Conservation (phyloP, 257 asterid species). For the Anisodus acutangulus region DNA sequence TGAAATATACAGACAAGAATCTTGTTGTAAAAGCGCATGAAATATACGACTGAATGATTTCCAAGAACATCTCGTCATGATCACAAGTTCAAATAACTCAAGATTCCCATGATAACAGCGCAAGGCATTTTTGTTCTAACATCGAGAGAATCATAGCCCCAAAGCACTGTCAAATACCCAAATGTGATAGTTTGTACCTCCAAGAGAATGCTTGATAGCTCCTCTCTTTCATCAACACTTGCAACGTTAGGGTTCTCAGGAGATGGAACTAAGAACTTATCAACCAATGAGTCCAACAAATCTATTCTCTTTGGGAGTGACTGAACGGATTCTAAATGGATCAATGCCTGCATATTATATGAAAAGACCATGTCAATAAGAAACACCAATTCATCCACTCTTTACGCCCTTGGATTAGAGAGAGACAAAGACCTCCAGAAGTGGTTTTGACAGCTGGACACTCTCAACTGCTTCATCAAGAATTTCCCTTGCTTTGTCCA, state of each 20-base stretch:
- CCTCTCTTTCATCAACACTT: slow-evolving; percentile 85
- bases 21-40: not conserved
- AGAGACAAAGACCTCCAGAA: slow-evolving; percentile 69
- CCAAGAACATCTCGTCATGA: not conserved
- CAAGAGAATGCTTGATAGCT: slow-evolving; percentile 85
- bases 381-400: slow-evolving; percentile 16
- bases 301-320: slow-evolving; percentile 81
- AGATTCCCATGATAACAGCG: slow-evolving; percentile 6
- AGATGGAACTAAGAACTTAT: slow-evolving; percentile 64
- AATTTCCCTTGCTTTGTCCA: slow-evolving; percentile 57
- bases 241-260: slow-evolving; percentile 61
- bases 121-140: not conserved
- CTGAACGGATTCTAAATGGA: slow-evolving; percentile 92
- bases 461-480: slow-evolving; percentile 72
- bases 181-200: slow-evolving; percentile 57
- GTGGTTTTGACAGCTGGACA: slow-evolving; percentile 79
- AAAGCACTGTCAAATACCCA: not conserved
- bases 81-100: not conserved
- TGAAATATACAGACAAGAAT: not conserved
- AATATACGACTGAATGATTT: slow-evolving; percentile 18
- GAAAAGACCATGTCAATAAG: slow-evolving; percentile 18
- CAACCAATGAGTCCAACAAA: slow-evolving; percentile 77
- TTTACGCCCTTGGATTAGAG: slow-evolving; percentile 24
- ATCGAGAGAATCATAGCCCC: not conserved
- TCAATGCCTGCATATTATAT: slow-evolving; percentile 74